phyloP scores from a whole-genome alignment of 768 basidiomycete genomes.

The Lactarius trivialis region DNA sequence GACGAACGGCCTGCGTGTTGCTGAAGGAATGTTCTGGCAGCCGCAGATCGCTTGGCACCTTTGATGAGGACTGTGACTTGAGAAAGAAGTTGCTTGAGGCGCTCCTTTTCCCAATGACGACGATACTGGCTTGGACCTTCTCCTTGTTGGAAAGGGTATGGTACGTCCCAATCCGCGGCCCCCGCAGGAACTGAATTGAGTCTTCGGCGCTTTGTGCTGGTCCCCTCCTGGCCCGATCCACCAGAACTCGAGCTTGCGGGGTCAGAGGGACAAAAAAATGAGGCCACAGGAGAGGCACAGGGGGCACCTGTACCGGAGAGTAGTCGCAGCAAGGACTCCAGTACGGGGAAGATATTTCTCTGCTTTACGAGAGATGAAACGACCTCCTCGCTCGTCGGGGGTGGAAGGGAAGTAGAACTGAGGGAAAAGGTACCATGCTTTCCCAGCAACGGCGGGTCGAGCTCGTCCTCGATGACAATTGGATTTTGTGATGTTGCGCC shows the following conservation, averaged over 20 bases:
- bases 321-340: conserved; percentile 56
- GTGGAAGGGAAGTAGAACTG: conserved; percentile 39
- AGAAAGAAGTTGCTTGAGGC: conserved; percentile 53
- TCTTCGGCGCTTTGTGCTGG: conserved; percentile 52
- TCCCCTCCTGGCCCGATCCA: conserved; percentile 11
- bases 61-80: conserved; percentile 59
- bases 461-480: conserved; percentile 62
- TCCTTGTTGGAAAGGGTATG: conserved; percentile 66
- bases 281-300: not conserved
- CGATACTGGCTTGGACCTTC: conserved; percentile 66
- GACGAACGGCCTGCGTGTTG: conserved; percentile 24
- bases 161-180: conserved; percentile 76
- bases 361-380: conserved; percentile 53
- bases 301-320: conserved; percentile 35
- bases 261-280: not conserved
- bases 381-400: conserved; percentile 52
- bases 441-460: conserved; percentile 28
- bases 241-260: not conserved
- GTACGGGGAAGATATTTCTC: conserved; percentile 59
- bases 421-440: conserved; percentile 29
- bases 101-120: conserved; percentile 56
- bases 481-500: conserved; percentile 58
- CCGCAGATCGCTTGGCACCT: conserved; percentile 53
- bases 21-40: conserved; percentile 42
- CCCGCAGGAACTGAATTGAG: conserved; percentile 68